Evolutionary conservation across 1,139 yeast species (phyloP).

Genomic region (Blastobotrys aristatus): DNA sequence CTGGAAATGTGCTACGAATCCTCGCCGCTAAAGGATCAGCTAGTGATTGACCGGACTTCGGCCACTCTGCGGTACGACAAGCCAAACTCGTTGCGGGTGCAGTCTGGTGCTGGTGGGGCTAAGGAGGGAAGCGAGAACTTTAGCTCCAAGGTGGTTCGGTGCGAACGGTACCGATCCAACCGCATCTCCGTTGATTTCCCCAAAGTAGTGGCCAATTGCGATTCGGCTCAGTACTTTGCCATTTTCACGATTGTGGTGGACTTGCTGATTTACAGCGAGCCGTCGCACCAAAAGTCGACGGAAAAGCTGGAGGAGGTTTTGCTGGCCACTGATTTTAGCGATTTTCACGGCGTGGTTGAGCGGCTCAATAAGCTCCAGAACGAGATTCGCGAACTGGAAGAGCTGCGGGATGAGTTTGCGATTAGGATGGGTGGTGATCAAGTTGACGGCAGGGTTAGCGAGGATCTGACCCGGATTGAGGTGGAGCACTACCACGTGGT

Average conservation of each 20-base stretch:
- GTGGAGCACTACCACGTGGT: slow-evolving; percentile 53
- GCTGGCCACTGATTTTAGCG: slow-evolving; percentile 63
- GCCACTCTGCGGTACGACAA: slow-evolving; percentile 56
- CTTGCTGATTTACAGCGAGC: slow-evolving; percentile 61
- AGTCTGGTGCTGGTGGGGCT: slow-evolving; percentile 8
- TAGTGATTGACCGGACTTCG: slow-evolving; percentile 60
- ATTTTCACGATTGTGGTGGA: slow-evolving; percentile 61
- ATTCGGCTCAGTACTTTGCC: slow-evolving; percentile 67
- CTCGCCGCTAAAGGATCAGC: slow-evolving; percentile 48
- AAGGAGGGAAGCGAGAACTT: slow-evolving; percentile 15
- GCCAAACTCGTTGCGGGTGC: slow-evolving; percentile 60
- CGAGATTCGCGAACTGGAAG: slow-evolving; percentile 44
- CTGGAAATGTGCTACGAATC: slow-evolving; percentile 71
- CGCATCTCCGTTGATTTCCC: slow-evolving; percentile 60
- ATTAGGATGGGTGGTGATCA: slow-evolving; percentile 26
- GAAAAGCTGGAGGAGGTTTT: slow-evolving; percentile 62
- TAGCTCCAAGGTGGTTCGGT: slow-evolving; percentile 28
- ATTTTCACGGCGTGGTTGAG: slow-evolving; percentile 50
- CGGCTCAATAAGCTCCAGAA: slow-evolving; percentile 54
- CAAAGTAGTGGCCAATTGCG: slow-evolving; percentile 62
- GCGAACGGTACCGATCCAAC: slow-evolving; percentile 38
- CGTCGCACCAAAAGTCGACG: slow-evolving; percentile 50
- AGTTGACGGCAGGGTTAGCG: slow-evolving; percentile 33
- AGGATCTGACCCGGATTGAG: slow-evolving; percentile 39
- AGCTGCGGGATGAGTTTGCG: slow-evolving; percentile 45